Evolutionary conservation across 371 early-diverging fungal species (phyloP), one percentile per base, ranked within the genome.

Genomic region (Mucor plumbeus): DNA sequence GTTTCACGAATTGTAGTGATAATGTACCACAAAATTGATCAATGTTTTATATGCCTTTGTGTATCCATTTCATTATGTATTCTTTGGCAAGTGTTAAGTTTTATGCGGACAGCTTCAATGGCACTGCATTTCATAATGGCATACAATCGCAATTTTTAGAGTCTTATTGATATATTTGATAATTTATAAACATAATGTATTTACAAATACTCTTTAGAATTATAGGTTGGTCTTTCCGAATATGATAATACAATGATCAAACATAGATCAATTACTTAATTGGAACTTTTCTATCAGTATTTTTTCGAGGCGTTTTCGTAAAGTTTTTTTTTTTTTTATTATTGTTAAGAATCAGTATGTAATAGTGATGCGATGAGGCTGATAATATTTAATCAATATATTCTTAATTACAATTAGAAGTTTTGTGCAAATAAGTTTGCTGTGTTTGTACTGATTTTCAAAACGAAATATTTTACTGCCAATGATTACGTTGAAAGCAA

Each of bases 251-350:
- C 26, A 3, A 44, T 44, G n/a, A 44, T 15, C n/a, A 44, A 7
- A 44, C 44, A 44, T 44, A 44, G 17, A n/a, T 44, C n/a, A 44
- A 44, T 44, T 44, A 44, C 44, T 44, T 44, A 44, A 44, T 44
- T 7, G 44, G n/a, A 15, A 7, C n/a, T 14, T 17, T 17, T 44
- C n/a, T 17, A n/a, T 5, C 44, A 44, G 44, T 4, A 17, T 17
- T 44, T 44, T 44, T 44, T 44, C 7, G 44, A 17, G 44, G 44
- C 44, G 44, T 44, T 44, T 44, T 44, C 0, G 8, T 44, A 44
- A 44, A 8, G n/a, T 6, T 5, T 44, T 7, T 17, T 17, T 17
- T 17, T 17, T 44, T n/a, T n/a, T 1, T 1, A 1, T 44, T 7
- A 44, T 17, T 8, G 15, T 44, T 4, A 17, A 44, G 44, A 17